A percentile compares a stretch with the other conserved stretches of the same genome.
Evolutionary conservation across 2,329 filamentous ascomycete genomes (phyloP).

Genomic region (Phoma herbarum): DNA sequence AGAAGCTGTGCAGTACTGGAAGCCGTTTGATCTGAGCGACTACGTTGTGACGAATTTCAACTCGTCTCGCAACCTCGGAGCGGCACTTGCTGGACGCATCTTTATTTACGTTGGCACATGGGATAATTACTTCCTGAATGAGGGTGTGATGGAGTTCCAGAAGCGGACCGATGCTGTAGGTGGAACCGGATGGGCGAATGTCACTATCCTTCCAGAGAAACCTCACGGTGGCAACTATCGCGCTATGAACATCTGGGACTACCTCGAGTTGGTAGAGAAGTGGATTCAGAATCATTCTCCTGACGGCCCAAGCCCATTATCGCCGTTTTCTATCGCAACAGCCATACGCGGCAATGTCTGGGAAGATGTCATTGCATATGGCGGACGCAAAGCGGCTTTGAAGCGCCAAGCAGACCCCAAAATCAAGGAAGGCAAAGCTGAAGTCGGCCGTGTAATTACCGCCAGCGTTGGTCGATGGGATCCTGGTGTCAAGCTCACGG

Average conservation of each 20-base stretch:
- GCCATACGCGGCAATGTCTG: constrained; percentile 45
- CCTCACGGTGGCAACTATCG: constrained; percentile 50
- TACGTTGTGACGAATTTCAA: constrained; percentile 49
- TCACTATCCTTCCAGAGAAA: constrained; percentile 44
- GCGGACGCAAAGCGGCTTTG: constrained; percentile 47
- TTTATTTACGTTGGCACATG: constrained; percentile 49
- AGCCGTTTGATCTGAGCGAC: constrained; percentile 47
- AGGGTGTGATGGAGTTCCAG: constrained; percentile 49
- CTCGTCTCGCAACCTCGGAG: constrained; percentile 43
- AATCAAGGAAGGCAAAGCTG: constrained; percentile 21
- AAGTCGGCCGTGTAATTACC: constrained; percentile 12
- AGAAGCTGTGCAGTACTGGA: constrained; percentile 50
- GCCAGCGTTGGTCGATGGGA: constrained; percentile 49
- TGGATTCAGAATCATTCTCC: constrained; percentile 49
- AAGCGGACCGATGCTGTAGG: constrained; percentile 44
- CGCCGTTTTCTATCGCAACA: constrained; percentile 25
- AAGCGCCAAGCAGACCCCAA: constrained; percentile 42
- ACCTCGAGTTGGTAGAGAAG: constrained; percentile 43
- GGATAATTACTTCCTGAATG: constrained; percentile 51
- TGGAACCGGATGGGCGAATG: constrained; percentile 49
- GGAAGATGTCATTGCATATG: constrained; percentile 45
- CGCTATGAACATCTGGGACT: constrained; percentile 42
- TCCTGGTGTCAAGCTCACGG: constrained; percentile 47
- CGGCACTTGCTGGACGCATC: constrained; percentile 43
- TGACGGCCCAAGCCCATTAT: constrained; percentile 40